Evolutionary conservation across 495 filamentous ascomycete species (phyloP).

Genomic region (Viridothelium virens): DNA sequence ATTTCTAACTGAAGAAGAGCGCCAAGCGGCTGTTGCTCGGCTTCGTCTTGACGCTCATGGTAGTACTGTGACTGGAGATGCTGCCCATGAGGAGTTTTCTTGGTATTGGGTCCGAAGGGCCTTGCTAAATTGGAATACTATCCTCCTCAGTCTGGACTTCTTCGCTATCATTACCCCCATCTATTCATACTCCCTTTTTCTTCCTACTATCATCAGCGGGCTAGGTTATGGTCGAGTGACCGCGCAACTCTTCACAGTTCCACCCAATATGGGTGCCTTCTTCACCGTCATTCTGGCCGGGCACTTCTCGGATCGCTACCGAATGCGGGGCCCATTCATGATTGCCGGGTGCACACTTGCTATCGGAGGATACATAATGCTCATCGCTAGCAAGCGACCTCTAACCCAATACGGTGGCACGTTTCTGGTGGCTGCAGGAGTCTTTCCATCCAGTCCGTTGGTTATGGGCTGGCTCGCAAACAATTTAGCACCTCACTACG

Average conservation of each 20-base stretch:
- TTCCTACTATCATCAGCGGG: slow-evolving; percentile 27
- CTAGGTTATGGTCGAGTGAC: slow-evolving; percentile 22
- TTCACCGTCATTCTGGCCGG: slow-evolving; percentile 17
- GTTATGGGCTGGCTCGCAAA: slow-evolving; percentile 39
- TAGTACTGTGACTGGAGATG: slow-evolving; percentile 30
- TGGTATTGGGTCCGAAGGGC: slow-evolving; percentile 41
- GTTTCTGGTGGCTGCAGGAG: slow-evolving; percentile 28
- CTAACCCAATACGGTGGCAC: slow-evolving; percentile 26
- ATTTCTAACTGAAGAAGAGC: slow-evolving; percentile 38
- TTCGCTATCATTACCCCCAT: slow-evolving; percentile 38
- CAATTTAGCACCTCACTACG: slow-evolving; percentile 43
- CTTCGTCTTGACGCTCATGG: slow-evolving; percentile 41
- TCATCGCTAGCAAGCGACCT: slow-evolving; percentile 21
- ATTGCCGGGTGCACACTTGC: slow-evolving; percentile 20
- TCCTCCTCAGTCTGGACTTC: slow-evolving; percentile 37
- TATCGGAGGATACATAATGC: slow-evolving; percentile 28
- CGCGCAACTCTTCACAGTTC: slow-evolving; percentile 29
- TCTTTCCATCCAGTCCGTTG: slow-evolving; percentile 26
- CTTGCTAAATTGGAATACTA: slow-evolving; percentile 39
- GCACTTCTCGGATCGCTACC: slow-evolving; percentile 24
- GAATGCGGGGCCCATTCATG: slow-evolving; percentile 25
- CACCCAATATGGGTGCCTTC: slow-evolving; percentile 27
- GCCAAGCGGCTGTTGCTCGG: slow-evolving; percentile 31
- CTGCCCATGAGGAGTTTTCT: slow-evolving; percentile 41
- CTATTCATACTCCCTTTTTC: slow-evolving; percentile 32